phyloP scores from a whole-genome alignment of 2,329 filamentous ascomycete species.

The Fusarium protoensiforme region DNA sequence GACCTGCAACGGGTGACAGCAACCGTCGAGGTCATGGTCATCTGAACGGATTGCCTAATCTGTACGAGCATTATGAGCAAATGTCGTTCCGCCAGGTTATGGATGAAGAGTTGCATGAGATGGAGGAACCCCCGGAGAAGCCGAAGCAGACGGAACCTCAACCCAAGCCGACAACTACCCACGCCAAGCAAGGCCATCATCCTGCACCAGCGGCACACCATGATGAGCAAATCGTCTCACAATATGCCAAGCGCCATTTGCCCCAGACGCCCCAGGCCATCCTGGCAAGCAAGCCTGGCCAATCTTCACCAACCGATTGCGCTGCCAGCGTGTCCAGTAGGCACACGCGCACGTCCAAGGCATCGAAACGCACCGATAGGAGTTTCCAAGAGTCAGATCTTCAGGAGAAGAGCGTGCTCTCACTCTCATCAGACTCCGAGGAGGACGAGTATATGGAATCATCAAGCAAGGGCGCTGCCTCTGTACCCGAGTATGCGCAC shows the following conservation, averaged over 20 bases:
- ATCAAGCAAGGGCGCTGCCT: conserved; percentile 38
- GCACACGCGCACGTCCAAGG: conserved; percentile 65
- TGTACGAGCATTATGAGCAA: conserved; percentile 70
- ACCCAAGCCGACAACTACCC: conserved; percentile 12
- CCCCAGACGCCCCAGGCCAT: conserved; percentile 37
- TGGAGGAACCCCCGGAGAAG: conserved; percentile 30
- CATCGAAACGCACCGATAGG: conserved; percentile 58
- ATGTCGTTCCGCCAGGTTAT: conserved; percentile 61
- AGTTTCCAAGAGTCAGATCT: conserved; percentile 64
- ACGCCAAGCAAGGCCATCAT: conserved; percentile 23
- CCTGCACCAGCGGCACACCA: conserved; percentile 23
- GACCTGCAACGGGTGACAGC: conserved; percentile 42
- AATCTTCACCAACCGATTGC: conserved; percentile 53
- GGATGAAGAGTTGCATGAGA: conserved; percentile 34
- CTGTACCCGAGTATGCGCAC: conserved; percentile 39
- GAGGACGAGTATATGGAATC: conserved; percentile 53
- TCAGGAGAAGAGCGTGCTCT: conserved; percentile 65
- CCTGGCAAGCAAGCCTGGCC: conserved; percentile 35
- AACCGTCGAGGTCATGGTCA: conserved; percentile 37
- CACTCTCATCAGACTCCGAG: conserved; percentile 69
- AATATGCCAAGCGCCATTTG: conserved; percentile 40
- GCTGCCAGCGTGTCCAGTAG: conserved; percentile 65
- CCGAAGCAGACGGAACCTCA: conserved; percentile 19
- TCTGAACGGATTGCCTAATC: conserved; percentile 57
- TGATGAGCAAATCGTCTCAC: conserved; percentile 39